Base-by-base conservation (phyloP, 345 rosid genomes). In the Syzygium jambos region DNA sequence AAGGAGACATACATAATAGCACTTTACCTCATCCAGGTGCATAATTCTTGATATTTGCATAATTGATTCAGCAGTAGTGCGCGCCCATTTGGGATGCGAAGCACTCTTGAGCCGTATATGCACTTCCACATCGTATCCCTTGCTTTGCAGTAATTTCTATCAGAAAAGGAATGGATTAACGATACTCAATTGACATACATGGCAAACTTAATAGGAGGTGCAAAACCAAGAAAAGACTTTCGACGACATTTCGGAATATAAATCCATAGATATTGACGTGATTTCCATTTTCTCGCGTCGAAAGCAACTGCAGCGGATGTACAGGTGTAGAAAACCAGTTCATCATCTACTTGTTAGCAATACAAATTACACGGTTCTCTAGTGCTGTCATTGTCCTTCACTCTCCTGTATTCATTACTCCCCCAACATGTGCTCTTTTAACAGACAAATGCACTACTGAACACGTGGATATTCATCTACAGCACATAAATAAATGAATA, bases 11-110 rank as follows among this genome's bases (percentile, higher is more conserved):
- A 83, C 38, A 29, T 61, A 25, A 86, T 49, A 56, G 84, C 85
- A 87, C 85, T 49, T 89, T 90, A 95, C 98, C 97, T 97, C 96
- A 89, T 94, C 95, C 85, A 96, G 91, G 89, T 90, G 92, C 88
- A 87, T 90, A 22, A 97, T 93, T 93, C 99, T 92, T 77, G 91
- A 95, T 52, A 94, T 90, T 84, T 89, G 92, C 88, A 94, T 93
- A 92, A 95, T 88, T 86, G 89, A 91, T 68, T 91, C 92, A 87
- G 94, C 91, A 49, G 89, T 61, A 87, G 78, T 14, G 86, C 85
- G 85, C 63, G 92, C 80, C 78, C 91, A 93, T 85, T 94, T 92
- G 88, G 89, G 87, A 86, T 77, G 89, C 49, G 90, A 87, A 54
- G 91, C 86, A 86, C 91, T 88, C 63, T 85, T 57, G n/a, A 94